Conservation (phyloP, 805 yeast species). For the Candida patagonica region DNA sequence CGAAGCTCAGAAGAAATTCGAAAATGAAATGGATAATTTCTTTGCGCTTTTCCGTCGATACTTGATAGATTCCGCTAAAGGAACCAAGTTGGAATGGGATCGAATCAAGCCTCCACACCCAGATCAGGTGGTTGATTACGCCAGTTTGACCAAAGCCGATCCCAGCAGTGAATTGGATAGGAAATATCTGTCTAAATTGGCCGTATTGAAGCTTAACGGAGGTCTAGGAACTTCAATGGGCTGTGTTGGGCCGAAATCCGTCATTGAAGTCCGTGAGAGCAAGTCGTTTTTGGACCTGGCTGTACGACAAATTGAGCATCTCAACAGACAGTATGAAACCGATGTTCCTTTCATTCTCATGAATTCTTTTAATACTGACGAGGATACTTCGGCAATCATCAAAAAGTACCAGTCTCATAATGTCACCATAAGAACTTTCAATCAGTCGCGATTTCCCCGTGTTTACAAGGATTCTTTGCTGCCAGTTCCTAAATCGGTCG, state of each 20-base stretch:
- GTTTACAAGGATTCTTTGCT: constrained; percentile 89
- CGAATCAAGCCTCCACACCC: constrained; percentile 84
- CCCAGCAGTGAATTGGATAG: constrained; percentile 24
- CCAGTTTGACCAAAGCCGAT: constrained; percentile 34
- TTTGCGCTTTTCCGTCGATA: constrained; percentile 91
- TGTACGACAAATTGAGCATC: constrained; percentile 93
- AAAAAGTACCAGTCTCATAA: constrained; percentile 96
- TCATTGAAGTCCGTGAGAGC: constrained; percentile 97
- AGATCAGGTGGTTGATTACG: constrained; percentile 82
- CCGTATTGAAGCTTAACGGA: constrained; percentile 94
- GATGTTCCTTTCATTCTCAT: constrained; percentile 94
- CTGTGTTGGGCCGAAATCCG: constrained; percentile 95
- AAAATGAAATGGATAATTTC: constrained; percentile 88
- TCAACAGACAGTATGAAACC: constrained; percentile 80
- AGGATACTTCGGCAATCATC: constrained; percentile 88
- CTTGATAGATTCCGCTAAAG: constrained; percentile 78
- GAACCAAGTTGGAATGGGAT: constrained; percentile 85
- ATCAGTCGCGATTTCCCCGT: constrained; percentile 97
- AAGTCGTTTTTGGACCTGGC: constrained; percentile 92
- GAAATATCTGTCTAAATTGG: constrained; percentile 65
- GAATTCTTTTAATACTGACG: constrained; percentile 98
- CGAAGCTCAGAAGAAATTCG: constrained; percentile 45
- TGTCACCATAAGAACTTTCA: constrained; percentile 88
- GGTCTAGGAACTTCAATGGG: constrained; percentile 99
- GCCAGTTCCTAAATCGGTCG: constrained; percentile 77